Evolutionary conservation across 805 yeast species (phyloP).

Genomic region (Tetrapisispora phaffii): DNA sequence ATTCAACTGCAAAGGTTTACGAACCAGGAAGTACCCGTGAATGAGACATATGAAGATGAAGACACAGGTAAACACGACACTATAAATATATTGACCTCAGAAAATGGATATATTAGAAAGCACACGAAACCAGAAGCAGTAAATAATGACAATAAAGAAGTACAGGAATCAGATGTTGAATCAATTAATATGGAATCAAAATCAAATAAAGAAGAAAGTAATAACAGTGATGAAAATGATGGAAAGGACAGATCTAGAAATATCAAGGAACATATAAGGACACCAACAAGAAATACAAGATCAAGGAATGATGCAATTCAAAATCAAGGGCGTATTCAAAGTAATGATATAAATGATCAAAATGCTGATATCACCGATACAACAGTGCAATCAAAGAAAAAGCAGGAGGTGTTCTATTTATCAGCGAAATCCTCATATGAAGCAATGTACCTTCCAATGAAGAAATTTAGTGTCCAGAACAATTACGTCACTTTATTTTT

Average conservation of each 20-base stretch:
- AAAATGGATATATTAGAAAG: background rate
- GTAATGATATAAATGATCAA: background rate
- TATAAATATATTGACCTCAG: background rate
- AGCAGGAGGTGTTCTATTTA: slow-evolving; percentile 2
- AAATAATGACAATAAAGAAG: too few relatives aligned
- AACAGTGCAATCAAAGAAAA: background rate
- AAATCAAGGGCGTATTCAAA: background rate
- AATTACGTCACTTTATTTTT: slow-evolving; percentile 35
- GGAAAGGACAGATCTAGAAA: background rate
- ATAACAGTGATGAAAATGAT: background rate
- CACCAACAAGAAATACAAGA: background rate
- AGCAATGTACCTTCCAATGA: slow-evolving; percentile 28
- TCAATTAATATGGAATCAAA: background rate
- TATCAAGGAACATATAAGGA: background rate
- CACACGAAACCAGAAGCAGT: background rate
- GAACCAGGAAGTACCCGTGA: slow-evolving; percentile 10
- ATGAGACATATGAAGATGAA: background rate
- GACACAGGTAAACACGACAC: background rate
- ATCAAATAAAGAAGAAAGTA: background rate
- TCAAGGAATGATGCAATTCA: background rate
- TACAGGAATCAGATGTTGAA: background rate
- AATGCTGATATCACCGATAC: background rate
- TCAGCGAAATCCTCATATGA: slow-evolving; percentile 31
- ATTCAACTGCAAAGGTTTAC: slow-evolving; percentile 24
- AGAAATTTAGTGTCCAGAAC: slow-evolving; percentile 35